Evolutionary conservation across 768 basidiomycete species (phyloP).

Genomic region (Termitomyces sp.): DNA sequence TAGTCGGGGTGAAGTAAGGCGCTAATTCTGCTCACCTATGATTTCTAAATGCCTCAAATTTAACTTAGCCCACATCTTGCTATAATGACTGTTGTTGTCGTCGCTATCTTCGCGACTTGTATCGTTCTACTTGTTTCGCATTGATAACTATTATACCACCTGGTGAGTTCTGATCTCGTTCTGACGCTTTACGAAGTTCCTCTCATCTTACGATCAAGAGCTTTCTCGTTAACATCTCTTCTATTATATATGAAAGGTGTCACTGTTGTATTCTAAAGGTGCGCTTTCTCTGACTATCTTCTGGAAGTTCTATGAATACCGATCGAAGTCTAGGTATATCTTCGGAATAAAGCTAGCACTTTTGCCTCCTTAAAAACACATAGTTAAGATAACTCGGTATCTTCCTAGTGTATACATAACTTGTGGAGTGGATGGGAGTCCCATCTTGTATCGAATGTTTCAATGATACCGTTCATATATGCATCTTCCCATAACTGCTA

Average conservation of each 20-base stretch:
- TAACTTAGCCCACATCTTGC: slow-evolving; percentile 40
- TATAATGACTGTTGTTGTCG: slow-evolving; percentile 44
- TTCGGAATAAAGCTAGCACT: not conserved
- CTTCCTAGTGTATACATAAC: too few relatives aligned
- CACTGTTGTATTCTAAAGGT: not conserved
- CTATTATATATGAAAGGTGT: not conserved
- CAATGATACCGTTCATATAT: too few relatives aligned
- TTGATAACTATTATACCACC: slow-evolving; percentile 3
- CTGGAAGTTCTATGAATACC: not conserved
- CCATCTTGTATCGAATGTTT: too few relatives aligned
- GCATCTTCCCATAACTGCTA: too few relatives aligned
- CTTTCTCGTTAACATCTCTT: too few relatives aligned
- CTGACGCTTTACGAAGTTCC: not conserved
- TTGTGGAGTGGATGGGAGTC: not conserved
- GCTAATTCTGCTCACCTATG: not conserved
- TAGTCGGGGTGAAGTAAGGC: slow-evolving; percentile 50
- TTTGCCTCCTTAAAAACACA: not conserved
- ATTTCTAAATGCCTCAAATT: not conserved
- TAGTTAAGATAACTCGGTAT: not conserved
- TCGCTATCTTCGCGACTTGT: slow-evolving; percentile 45
- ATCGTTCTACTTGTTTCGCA: slow-evolving; percentile 38
- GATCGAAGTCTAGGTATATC: not conserved
- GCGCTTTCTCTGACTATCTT: not conserved
- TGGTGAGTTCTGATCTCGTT: not conserved
- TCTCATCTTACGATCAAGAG: not conserved